Evolutionary conservation across 2,329 filamentous ascomycete genomes (phyloP).

Genomic region (Aspergillus uvarum): DNA sequence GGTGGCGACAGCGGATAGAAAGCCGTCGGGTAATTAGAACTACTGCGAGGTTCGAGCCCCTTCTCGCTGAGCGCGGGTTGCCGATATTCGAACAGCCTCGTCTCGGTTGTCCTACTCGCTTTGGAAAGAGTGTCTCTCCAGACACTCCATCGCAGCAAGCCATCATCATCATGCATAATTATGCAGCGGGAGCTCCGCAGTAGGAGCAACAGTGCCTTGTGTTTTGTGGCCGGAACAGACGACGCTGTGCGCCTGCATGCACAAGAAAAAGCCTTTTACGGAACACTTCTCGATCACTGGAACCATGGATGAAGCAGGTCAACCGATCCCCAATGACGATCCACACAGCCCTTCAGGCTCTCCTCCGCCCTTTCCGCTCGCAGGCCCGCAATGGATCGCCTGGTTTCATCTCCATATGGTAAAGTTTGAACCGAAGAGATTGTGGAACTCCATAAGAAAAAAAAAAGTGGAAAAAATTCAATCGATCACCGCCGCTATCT

Average conservation of each 20-base stretch:
- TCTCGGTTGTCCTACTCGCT: neutral
- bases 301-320: conserved; percentile 15
- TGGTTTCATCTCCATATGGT: neutral
- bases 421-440: neutral
- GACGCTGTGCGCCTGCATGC: neutral
- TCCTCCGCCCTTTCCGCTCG: conserved; percentile 17
- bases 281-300: conserved; percentile 4
- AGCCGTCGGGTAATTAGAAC: neutral
- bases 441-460: conserved; percentile 2
- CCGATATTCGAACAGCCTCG: neutral
- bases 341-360: conserved; percentile 1
- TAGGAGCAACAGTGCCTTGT: neutral
- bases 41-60: neutral
- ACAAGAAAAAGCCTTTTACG: neutral
- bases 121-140: neutral
- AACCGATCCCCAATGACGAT: conserved; percentile 13
- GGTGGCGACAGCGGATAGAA: conserved; percentile 1
- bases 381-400: conserved; percentile 14
- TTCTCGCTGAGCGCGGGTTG: neutral
- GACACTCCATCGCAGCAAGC: neutral
- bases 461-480: neutral
- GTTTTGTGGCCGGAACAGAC: neutral
- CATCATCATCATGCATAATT: neutral
- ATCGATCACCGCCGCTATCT: conserved; percentile 4
- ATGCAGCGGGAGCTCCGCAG: neutral